phyloP scores from a whole-genome alignment of 495 filamentous ascomycete genomes.

The Letharia lupina region DNA sequence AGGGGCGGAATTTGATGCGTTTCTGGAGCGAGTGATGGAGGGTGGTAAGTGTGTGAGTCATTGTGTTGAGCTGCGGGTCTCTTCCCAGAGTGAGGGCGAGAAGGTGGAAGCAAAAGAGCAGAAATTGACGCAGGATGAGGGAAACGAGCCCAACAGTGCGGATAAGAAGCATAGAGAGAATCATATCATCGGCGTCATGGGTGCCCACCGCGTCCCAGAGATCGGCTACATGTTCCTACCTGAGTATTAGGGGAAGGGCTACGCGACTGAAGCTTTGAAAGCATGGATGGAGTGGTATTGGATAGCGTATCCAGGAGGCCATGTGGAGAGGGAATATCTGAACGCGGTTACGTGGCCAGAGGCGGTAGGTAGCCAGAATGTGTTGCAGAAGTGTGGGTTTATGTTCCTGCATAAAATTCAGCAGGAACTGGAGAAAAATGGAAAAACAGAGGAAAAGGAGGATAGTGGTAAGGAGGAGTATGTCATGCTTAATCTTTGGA shows the following conservation, averaged over 20 bases:
- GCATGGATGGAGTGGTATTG: slow-evolving; percentile 28
- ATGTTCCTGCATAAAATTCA: neutral
- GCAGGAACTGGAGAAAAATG: neutral
- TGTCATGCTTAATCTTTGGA: neutral
- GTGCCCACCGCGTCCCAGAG: slow-evolving; percentile 22
- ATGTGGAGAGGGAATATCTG: slow-evolving; percentile 3
- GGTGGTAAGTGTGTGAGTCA: neutral
- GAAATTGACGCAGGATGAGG: neutral
- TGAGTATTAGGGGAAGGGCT: slow-evolving; percentile 31
- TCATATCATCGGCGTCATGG: slow-evolving; percentile 7
- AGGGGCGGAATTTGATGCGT: neutral
- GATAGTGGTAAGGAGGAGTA: neutral
- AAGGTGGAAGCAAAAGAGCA: neutral
- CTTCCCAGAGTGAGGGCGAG: neutral
- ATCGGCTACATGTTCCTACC: slow-evolving; percentile 32
- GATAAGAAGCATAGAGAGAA: neutral
- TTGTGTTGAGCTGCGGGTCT: neutral
- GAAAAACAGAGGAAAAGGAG: neutral
- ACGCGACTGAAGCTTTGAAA: slow-evolving; percentile 30
- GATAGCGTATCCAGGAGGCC: slow-evolving; percentile 23
- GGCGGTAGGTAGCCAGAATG: neutral
- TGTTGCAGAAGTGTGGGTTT: neutral
- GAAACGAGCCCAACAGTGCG: neutral
- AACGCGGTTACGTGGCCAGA: neutral
- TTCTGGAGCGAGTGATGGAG: neutral